These are phyloP conservation scores for Akebia trifoliata DNA, from an alignment of 164 flowering plant species.

Conservation along the genomic window DNA sequence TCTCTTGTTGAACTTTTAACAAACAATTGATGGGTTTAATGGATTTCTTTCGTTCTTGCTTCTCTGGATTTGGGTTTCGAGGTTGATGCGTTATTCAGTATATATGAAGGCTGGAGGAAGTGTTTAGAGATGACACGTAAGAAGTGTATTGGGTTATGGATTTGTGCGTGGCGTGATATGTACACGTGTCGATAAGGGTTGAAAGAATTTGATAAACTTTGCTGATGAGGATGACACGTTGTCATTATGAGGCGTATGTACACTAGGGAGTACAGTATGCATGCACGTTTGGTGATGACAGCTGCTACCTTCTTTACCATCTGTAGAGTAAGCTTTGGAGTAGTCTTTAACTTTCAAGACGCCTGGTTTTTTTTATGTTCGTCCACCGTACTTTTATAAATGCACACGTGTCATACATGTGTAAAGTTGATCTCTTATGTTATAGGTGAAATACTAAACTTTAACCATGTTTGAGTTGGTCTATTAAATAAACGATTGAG, in stretches of 20 bases:
- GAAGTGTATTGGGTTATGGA: background rate
- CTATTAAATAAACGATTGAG: no score
- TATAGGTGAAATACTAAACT: no score
- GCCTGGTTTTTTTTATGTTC: background rate
- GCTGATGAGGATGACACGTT: conserved; percentile 6
- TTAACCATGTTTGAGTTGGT: no score
- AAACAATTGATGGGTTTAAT: background rate
- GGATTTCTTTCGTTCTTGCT: background rate
- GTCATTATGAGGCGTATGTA: background rate
- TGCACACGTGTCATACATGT: background rate
- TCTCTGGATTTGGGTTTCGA: background rate
- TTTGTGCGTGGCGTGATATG: background rate
- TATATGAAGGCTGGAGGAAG: background rate
- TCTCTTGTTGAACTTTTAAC: background rate
- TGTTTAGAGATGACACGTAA: conserved; percentile 6
- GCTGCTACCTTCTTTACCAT: background rate
- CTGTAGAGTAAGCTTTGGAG: background rate
- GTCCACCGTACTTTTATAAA: background rate
- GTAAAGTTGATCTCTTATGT: background rate
- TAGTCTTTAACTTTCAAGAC: no score
- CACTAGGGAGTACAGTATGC: background rate
- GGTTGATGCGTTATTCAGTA: background rate
- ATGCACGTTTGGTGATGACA: background rate
- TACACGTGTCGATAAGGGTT: conserved; percentile 1
- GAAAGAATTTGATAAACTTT: background rate